Evolutionary conservation across 2,329 filamentous ascomycete species (phyloP), one percentile per base, ranked within the genome.

Genomic region (Bipolaris sorokiniana): DNA sequence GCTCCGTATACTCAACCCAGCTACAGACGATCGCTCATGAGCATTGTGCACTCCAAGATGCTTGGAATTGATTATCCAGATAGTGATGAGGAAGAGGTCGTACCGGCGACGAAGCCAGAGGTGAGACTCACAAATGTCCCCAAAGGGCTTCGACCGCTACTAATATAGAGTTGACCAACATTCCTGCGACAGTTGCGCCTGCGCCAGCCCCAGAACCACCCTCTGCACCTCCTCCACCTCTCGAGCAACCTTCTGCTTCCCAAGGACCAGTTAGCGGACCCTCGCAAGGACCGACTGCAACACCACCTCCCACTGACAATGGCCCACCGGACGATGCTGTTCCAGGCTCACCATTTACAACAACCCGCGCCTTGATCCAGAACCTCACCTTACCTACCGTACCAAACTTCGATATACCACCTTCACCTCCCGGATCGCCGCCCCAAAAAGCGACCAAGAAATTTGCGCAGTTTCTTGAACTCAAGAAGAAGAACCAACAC

Each of bases 401-500:
- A 3, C 87, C 90, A 1, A 88, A 91, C 76, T 86, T 92, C 68
- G 81, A 87, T 65, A 92, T 95, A 59, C 90, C 90, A 0, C 82
- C 85, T 9, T 92, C 90, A 3, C 90, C 90, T 1, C 87, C 88
- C 0, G 85, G 85, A 5, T 77, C 77, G 13, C 78, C 78, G 13
- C 76, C 77, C 18, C 74, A 76, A 40, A 67, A 65, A 37, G 69
- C 87, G 11, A 88, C 84, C 48, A 82, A 84, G 64, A 92, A 91
- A 67, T 89, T 94, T 65, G 83, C 86, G 61, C 86, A 87, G 57
- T 94, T 95, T 64, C 83, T 94, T 0, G 82, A 86, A 44, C 82
- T 94, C n/a, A 95, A 95, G 78, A 87, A 86, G 69, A 86, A 88
- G 61, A 88, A 88, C 4, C 82, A 88, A 15, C 91, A 95, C 76